Percentiles rank a stretch among this genome's conserved stretches.
phyloP scores from a whole-genome alignment of 495 filamentous ascomycete species.

The Aspergillus ellipticus region DNA sequence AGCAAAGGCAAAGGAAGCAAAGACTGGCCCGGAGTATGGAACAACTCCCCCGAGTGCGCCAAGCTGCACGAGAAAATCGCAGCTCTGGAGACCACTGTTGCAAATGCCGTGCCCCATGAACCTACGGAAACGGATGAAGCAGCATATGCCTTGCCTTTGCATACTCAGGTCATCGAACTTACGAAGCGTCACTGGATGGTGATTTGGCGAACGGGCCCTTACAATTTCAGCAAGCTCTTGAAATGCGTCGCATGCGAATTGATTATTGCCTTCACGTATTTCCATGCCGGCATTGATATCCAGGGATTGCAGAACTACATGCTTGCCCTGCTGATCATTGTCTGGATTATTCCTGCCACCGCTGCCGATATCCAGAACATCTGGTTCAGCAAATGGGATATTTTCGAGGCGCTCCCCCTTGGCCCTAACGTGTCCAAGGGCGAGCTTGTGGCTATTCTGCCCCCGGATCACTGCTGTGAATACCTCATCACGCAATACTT shows the following conservation, averaged over 20 bases:
- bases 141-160: slow-evolving; percentile 22
- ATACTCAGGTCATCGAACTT: background rate
- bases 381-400: slow-evolving; percentile 4
- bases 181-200: background rate
- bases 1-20: background rate
- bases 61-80: background rate
- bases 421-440: slow-evolving; percentile 1
- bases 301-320: background rate
- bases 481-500: slow-evolving; percentile 20
- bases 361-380: background rate
- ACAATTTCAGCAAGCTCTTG: slow-evolving; percentile 2
- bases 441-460: slow-evolving; percentile 12
- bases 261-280: background rate
- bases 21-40: background rate
- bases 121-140: background rate
- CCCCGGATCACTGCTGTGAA: slow-evolving; percentile 14
- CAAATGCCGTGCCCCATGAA: background rate
- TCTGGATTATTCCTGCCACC: background rate
- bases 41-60: background rate
- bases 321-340: background rate
- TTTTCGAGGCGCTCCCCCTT: slow-evolving; percentile 9
- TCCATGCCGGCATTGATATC: background rate
- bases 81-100: too few relatives aligned
- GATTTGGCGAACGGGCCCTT: background rate
- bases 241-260: background rate